Evolutionary conservation across 345 rosid genomes (phyloP).

Genomic region (Ailanthus altissimus): DNA sequence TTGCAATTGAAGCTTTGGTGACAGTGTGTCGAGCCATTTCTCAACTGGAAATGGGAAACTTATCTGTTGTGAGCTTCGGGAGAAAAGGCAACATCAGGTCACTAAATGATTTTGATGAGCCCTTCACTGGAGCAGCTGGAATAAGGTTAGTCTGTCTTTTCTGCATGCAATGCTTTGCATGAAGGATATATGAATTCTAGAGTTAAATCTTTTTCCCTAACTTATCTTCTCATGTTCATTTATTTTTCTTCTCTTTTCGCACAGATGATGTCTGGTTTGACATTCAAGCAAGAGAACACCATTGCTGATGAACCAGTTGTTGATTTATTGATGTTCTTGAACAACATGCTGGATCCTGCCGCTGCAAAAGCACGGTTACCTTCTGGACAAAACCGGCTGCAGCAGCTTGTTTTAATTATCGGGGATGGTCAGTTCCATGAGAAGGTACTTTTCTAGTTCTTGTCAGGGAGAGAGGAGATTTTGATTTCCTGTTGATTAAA

Average conservation of each 20-base stretch:
- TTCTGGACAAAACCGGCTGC: constrained; percentile 92
- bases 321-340: constrained; percentile 67
- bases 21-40: constrained; percentile 93
- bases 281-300: constrained; percentile 86
- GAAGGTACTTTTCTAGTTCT: constrained; percentile 53
- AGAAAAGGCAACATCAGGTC: constrained; percentile 75
- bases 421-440: constrained; percentile 94
- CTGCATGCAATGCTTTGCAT: background rate
- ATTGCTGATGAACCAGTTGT: constrained; percentile 77
- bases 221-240: background rate
- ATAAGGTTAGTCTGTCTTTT: constrained; percentile 57
- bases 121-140: constrained; percentile 84
- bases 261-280: constrained; percentile 86
- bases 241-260: background rate
- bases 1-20: constrained; percentile 89
- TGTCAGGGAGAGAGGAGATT: too few relatives aligned
- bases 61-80: constrained; percentile 92
- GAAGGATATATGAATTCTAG: background rate
- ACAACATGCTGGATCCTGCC: constrained; percentile 67
- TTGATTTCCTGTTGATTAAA: background rate
- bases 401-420: constrained; percentile 89
- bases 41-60: constrained; percentile 89
- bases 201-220: background rate
- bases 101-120: constrained; percentile 87
- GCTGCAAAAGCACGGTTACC: constrained; percentile 71